phyloP scores from a whole-genome alignment of 208 protist genomes.

The Trichomonas vaginalis region DNA sequence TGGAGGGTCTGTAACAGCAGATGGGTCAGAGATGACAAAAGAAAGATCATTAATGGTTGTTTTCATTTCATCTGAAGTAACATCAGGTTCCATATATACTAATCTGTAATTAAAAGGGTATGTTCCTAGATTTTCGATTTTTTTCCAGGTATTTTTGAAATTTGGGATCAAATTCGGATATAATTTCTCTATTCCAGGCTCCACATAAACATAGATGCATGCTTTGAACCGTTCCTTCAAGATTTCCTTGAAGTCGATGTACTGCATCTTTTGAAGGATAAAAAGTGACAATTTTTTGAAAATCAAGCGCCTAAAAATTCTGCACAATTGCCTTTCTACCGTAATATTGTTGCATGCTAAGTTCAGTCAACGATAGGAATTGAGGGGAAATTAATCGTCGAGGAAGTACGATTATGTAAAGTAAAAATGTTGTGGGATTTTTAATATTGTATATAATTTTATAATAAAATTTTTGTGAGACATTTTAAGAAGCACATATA shows the following conservation, averaged over 20 bases:
- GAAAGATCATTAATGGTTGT: neutral
- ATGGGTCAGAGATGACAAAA: neutral
- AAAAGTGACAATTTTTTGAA: too few species aligned
- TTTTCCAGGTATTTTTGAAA: neutral
- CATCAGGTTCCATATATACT: neutral
- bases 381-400: too few species aligned
- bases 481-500: too few species aligned
- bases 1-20: neutral
- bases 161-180: neutral
- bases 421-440: too few species aligned
- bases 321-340: too few species aligned
- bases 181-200: too few species aligned
- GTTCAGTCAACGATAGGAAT: too few species aligned
- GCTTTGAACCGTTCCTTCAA: neutral
- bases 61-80: neutral
- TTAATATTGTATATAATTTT: too few species aligned
- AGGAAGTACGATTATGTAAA: too few species aligned
- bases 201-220: neutral
- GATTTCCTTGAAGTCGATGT: neutral
- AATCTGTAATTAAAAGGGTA: neutral
- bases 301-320: too few species aligned
- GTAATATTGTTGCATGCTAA: too few species aligned
- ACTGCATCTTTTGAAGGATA: neutral
- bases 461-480: too few species aligned
- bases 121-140: neutral